A percentile compares a stretch with the other conserved stretches of the same genome.
Evolutionary conservation across 1,284 basidiomycete species (phyloP).

Genomic region (Puccinia horiana): DNA sequence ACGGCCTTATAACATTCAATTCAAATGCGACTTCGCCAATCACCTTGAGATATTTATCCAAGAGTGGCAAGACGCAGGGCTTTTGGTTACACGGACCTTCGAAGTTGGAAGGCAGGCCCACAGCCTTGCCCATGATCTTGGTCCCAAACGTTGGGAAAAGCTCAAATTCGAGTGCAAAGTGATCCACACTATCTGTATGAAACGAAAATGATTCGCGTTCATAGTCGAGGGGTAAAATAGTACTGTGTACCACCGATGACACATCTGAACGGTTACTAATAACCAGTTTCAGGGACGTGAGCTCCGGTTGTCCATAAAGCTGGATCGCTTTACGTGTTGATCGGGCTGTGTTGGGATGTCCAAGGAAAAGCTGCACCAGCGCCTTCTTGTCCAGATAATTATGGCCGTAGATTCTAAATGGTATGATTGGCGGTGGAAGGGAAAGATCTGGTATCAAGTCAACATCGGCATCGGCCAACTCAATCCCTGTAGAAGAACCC

Average conservation of each 20-base stretch:
- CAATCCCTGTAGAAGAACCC: constrained; percentile 41
- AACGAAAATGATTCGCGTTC: constrained; percentile 83
- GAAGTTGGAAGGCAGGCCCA: constrained; percentile 79
- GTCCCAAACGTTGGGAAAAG: constrained; percentile 98
- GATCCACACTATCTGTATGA: constrained; percentile 75
- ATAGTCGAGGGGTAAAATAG: constrained; percentile 79
- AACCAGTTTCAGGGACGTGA: constrained; percentile 85
- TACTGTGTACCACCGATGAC: constrained; percentile 79
- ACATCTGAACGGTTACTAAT: constrained; percentile 80
- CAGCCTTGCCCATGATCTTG: constrained; percentile 90
- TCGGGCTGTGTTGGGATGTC: constrained; percentile 63
- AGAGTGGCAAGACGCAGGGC: constrained; percentile 73
- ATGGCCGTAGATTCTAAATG: constrained; percentile 63
- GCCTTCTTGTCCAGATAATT: constrained; percentile 74
- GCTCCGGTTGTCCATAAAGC: constrained; percentile 62
- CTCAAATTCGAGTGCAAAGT: constrained; percentile 85
- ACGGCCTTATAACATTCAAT: constrained; percentile 82
- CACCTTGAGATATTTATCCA: constrained; percentile 88
- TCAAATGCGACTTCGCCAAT: constrained; percentile 95
- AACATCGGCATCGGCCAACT: constrained; percentile 59
- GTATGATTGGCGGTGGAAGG: constrained; percentile 96
- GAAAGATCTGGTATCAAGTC: constrained; percentile 92
- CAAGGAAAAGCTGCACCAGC: constrained; percentile 83
- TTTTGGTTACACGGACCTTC: constrained; percentile 62
- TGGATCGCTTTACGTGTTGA: constrained; percentile 50